These are phyloP conservation scores for Puccinia brachypodii DNA, from an alignment of 1,284 basidiomycete genomes.

Conservation along the genomic window DNA sequence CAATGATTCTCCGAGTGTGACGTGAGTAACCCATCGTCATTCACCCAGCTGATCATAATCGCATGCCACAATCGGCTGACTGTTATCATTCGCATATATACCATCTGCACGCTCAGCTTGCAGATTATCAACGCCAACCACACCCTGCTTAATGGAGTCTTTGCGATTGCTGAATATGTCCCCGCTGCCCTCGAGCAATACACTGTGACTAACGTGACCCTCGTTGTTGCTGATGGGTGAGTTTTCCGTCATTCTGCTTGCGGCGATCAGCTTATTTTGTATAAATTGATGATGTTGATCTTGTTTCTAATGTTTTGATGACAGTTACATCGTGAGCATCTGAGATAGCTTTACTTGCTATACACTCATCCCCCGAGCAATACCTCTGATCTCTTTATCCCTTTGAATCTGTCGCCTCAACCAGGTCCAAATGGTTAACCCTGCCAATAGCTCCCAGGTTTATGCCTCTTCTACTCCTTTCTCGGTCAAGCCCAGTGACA, in stretches of 20 bases:
- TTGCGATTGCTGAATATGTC: slow-evolving; percentile 47
- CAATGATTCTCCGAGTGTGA: slow-evolving; percentile 23
- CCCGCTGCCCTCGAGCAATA: slow-evolving; percentile 10
- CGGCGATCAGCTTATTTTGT: neutral
- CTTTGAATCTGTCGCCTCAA: neutral
- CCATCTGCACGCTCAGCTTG: slow-evolving; percentile 15
- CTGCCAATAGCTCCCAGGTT: slow-evolving; percentile 24
- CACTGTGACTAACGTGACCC: slow-evolving; percentile 45
- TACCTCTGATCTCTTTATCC: neutral
- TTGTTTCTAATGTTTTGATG: neutral
- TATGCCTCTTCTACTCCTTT: slow-evolving; percentile 37
- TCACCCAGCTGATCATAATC: too few species aligned
- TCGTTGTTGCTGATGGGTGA: slow-evolving; percentile 42
- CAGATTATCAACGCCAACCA: slow-evolving; percentile 37
- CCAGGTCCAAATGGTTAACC: slow-evolving; percentile 46
- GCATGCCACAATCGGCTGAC: neutral
- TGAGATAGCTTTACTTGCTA: neutral
- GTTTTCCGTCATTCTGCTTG: neutral
- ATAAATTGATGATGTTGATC: neutral
- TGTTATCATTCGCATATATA: neutral
- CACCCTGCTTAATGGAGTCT: slow-evolving; percentile 27
- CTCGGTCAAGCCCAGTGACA: slow-evolving; percentile 23
- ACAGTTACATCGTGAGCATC: slow-evolving; percentile 18
- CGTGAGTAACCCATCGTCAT: neutral
- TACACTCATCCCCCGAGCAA: neutral